Percentiles rank a stretch among this genome's conserved stretches.
Evolutionary conservation across 2,329 filamentous ascomycete species (phyloP).

Genomic region (Colletotrichum sp.): DNA sequence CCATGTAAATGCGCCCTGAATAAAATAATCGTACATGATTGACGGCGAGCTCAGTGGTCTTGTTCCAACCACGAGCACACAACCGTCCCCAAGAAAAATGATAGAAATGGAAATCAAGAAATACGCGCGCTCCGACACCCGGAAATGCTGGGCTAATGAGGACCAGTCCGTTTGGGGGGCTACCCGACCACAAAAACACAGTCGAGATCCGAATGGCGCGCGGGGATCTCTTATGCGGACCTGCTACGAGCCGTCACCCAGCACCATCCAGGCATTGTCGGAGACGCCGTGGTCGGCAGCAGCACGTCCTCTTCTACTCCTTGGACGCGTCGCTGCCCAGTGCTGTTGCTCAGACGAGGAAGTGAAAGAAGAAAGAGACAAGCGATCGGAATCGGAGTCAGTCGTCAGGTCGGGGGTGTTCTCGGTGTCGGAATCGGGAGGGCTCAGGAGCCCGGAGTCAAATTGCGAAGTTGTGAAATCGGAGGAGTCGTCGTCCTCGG

Average conservation of each 20-base stretch:
- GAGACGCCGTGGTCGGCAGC: conserved; percentile 25
- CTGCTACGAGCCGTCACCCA: conserved; percentile 53
- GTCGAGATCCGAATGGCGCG: conserved; percentile 31
- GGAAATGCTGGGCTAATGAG: conserved; percentile 26
- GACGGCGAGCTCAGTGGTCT: conserved; percentile 9
- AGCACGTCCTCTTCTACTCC: conserved; percentile 27
- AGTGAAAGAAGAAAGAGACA: conserved; percentile 19
- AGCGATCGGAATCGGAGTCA: conserved; percentile 23
- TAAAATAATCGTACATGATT: neutral
- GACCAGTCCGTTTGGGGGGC: conserved; percentile 40
- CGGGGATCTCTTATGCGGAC: conserved; percentile 39
- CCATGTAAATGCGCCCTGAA: neutral
- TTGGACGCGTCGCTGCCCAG: neutral
- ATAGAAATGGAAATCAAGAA: neutral
- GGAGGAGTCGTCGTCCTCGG: conserved; percentile 18
- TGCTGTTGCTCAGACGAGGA: conserved; percentile 36
- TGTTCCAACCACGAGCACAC: conserved; percentile 2
- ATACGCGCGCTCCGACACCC: neutral
- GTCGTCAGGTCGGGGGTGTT: conserved; percentile 39
- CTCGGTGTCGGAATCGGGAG: conserved; percentile 35
- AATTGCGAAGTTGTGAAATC: conserved; percentile 36
- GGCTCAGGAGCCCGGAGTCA: conserved; percentile 43
- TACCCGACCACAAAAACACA: conserved; percentile 27
- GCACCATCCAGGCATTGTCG: conserved; percentile 44
- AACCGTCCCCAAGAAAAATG: neutral